Evolutionary conservation across 1,139 yeast genomes (phyloP), one percentile per base, ranked within the genome.

Genomic region (Pichia kudriavzevii): DNA sequence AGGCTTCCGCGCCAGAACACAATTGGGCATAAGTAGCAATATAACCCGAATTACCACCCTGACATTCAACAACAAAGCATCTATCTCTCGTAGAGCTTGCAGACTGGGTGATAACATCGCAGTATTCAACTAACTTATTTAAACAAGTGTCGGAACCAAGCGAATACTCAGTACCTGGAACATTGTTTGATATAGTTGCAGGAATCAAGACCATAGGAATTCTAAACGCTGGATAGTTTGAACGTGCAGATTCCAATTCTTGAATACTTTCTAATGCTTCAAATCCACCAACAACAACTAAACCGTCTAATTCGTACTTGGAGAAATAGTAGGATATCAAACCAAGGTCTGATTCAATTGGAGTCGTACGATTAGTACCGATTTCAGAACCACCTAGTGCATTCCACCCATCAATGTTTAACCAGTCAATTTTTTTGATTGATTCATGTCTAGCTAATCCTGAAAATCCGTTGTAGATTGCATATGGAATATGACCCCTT

Each of bases 11-110:
- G 41, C 91, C 93, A 23, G 80, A 68, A 24, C 77, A 75, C 34
- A 81, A 61, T 23, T 82, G 78, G 9, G 80, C 75, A 57, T 62
- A 75, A 10, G 83, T 70, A 16, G 91, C 87, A 49, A 81, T 75
- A 53, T 73, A 81, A 31, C 93, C 93, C 19, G 84, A 78, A 55
- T 81, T 77, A 34, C 93, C 93, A 48, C 93, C 93, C 60, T 81
- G 91, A n/a, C 80, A 88, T 58, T 81, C 91, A 42, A 80, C 79
- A 31, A 81, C 81, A 51, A 81, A 81, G 13, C 77, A 84, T 54
- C 91, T 67, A 56, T 79, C 74, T 65, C 91, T 70, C 7, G 87
- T 71, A 10, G 91, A 80, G 14, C 85, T 75, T 3, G 93, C 93
- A 35, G 81, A 72, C 56, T 78, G 88, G 55, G 80, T 79, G 39